Percentiles rank a stretch among this genome's conserved stretches.
Conservation (phyloP, 352 stramenopile genomes). For the Lagenidium giganteum region DNA sequence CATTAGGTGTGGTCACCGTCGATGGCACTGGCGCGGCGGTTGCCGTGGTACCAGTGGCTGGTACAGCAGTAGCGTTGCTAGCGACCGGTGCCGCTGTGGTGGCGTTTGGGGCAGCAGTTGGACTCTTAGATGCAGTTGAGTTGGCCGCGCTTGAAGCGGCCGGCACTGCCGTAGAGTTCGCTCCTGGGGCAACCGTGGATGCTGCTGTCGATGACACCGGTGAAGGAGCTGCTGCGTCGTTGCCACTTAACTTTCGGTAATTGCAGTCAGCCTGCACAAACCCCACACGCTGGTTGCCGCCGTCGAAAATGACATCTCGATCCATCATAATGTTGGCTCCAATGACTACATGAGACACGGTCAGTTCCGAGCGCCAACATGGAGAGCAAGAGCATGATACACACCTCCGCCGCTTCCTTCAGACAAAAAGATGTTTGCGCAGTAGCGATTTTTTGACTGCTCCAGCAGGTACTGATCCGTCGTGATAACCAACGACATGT, state of each 20-base stretch:
- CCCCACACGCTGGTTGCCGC: constrained; percentile 58
- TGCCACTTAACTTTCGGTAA: no score
- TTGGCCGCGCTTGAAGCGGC: no score
- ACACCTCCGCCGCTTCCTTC: constrained; percentile 52
- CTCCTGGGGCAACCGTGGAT: no score
- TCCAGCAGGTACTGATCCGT: constrained; percentile 59
- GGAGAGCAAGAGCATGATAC: background rate
- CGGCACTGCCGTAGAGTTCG: no score
- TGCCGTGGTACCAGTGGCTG: no score
- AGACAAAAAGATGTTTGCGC: constrained; percentile 58
- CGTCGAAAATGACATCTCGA: constrained; percentile 80
- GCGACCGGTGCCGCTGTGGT: no score
- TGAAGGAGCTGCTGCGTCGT: no score
- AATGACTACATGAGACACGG: constrained; percentile 37
- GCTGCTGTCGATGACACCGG: no score
- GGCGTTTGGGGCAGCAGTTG: no score
- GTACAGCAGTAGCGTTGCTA: no score
- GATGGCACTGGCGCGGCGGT: constrained; percentile 5
- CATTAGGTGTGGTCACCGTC: constrained; percentile 12
- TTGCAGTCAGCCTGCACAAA: constrained; percentile 72
- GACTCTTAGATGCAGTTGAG: no score
- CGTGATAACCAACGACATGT: constrained; percentile 55
- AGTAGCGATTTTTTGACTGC: constrained; percentile 42
- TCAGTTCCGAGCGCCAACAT: background rate
- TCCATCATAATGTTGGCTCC: constrained; percentile 82